Base-by-base conservation (phyloP, 257 asterid genomes). In the Oldenlandia corymbosa region DNA sequence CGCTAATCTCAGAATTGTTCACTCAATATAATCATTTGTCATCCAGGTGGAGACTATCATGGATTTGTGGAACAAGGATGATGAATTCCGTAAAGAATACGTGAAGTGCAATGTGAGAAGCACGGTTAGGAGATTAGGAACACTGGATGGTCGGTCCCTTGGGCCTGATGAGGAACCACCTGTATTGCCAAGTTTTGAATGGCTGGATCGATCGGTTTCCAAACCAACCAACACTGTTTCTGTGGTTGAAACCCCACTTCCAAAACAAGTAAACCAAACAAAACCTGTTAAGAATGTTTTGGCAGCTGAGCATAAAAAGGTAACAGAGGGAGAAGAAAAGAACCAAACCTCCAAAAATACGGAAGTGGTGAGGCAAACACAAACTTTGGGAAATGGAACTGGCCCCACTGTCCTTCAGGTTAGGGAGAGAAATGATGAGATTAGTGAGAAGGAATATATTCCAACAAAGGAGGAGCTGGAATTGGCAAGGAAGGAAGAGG, bases 111-210 rank as follows among this genome's bases (percentile, higher is more conserved):
- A 90, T 64, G 65, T 65, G 67, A 78, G 85, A 77, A 90, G 96
- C 68, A 87, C 88, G 3, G 43, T 83, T 51, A 66, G 87, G 83
- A 85, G 95, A 85, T 76, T 93, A 16, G 97, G 97, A 56, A 87
- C 97, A 43, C 76, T 84, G 69, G 99, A 93, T 65, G 94, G 97
- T 65, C 94, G 96, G 59, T 65, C 88, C 47, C 96, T 90, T 51
- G 94, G 92, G 56, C 94, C 96, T 46, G 80, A 85, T 37, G 99
- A 93, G 84, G 72, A 74, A 70, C 91, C 90, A 30, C 84, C 76
- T 54, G 53, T 76, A 17, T 24, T 85, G 59, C 86, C 95, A 69
- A 81, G 69, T 75, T 75, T 72, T 47, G 85, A 65, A 67, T 75
- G 88, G 82, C 73, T 41, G 62, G 53, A 61, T 63, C 74, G 75